A percentile compares a stretch with the other conserved stretches of the same genome.
Conservation (phyloP, 305 asterid species). For the Fraxinus floribunda region DNA sequence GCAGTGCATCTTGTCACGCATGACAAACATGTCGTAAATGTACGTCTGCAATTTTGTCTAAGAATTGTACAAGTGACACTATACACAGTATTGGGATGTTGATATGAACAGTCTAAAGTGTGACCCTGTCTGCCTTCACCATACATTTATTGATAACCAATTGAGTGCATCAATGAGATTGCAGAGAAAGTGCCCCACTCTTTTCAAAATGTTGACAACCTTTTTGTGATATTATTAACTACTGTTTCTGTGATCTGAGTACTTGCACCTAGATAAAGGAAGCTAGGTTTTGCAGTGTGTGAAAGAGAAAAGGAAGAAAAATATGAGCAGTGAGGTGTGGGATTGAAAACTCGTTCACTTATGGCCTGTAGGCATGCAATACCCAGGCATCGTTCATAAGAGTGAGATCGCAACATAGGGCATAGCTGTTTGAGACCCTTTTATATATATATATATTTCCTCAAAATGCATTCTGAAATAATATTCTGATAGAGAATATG, state of each 20-base stretch:
- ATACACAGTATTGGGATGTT: neutral
- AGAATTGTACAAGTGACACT: neutral
- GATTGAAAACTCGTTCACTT: neutral
- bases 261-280: neutral
- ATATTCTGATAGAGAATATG: no score
- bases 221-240: neutral
- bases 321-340: neutral
- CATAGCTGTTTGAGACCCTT: no score
- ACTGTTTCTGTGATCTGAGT: conserved; percentile 13
- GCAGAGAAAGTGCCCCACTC: neutral
- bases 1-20: neutral
- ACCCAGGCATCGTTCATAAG: no score
- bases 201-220: conserved; percentile 17
- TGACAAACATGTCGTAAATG: neutral
- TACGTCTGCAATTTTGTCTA: neutral
- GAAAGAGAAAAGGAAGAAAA: neutral
- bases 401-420: neutral
- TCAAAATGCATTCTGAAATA: no score
- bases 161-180: neutral
- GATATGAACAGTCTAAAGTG: neutral
- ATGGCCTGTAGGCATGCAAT: neutral
- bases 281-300: neutral
- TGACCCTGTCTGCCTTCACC: neutral
- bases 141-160: neutral
- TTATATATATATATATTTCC: no score